Conservation (phyloP, 176 grass and related monocot species). For the Eremochloa ophiuroides region DNA sequence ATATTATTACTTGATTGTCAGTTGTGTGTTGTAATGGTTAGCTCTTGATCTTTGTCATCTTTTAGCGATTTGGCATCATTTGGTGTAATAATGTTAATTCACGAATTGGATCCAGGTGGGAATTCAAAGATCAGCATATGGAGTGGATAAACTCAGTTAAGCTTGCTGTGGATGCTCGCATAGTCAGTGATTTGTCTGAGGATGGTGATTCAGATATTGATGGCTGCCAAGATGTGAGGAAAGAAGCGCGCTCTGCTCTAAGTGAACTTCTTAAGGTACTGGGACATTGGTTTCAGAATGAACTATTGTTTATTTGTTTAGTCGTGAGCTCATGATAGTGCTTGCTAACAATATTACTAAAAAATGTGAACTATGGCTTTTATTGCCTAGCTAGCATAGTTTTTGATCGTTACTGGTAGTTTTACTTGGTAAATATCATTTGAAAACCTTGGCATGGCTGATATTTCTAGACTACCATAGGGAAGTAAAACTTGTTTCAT, state of each 20-base stretch:
- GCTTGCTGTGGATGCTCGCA: conserved; percentile 59
- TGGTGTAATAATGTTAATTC: conserved; percentile 22
- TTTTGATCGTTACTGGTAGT: not conserved
- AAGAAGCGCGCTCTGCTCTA: conserved; percentile 61
- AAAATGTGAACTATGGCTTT: not conserved
- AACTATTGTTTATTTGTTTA: not conserved
- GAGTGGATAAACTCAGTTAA: conserved; percentile 81
- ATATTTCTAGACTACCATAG: not conserved
- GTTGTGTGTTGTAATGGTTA: not conserved
- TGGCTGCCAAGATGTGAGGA: conserved; percentile 53
- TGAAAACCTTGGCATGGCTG: not conserved
- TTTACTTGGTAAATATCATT: conserved; percentile 7
- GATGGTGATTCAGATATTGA: conserved; percentile 39
- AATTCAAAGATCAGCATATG: conserved; percentile 87
- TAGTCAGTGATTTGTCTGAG: conserved; percentile 47
- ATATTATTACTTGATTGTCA: not conserved
- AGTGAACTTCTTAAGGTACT: conserved; percentile 80
- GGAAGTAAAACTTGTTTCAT: not conserved
- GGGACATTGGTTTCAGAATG: not conserved
- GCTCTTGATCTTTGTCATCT: not conserved
- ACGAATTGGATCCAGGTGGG: conserved; percentile 48
- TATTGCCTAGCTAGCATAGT: conserved; percentile 1
- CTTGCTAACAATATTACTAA: not conserved
- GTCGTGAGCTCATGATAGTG: not conserved
- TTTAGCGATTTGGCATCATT: not conserved